These are phyloP conservation scores for Helianthus annuus DNA, from an alignment of 129 eudicot genomes.

Conservation along the genomic window DNA sequence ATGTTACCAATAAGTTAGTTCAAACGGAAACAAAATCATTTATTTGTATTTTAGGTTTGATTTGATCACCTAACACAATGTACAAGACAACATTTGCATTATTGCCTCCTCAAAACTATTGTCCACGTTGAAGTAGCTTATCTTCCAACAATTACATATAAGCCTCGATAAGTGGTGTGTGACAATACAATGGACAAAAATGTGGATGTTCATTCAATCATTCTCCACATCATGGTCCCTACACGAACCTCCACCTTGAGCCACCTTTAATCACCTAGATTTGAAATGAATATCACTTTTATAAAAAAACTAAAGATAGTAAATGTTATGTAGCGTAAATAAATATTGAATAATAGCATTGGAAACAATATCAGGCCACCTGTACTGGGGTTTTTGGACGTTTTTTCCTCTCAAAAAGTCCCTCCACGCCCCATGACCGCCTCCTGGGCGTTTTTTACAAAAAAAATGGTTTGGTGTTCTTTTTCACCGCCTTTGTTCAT, in stretches of 20 bases:
- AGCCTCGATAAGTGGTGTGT: background rate
- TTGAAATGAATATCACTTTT: no score
- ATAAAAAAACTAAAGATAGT: no score
- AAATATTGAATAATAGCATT: no score
- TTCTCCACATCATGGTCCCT: background rate
- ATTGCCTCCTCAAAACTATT: background rate
- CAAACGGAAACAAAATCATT: background rate
- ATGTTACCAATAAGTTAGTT: background rate
- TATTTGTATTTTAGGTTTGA: background rate
- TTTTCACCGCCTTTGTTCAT: no score
- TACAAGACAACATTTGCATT: background rate
- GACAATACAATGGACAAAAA: background rate
- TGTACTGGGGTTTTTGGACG: no score
- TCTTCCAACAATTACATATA: background rate
- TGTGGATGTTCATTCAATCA: background rate
- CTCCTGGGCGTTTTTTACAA: no score
- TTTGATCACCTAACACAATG: conserved; percentile 7
- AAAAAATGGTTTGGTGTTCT: no score
- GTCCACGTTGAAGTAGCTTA: background rate
- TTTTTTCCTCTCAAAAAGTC: no score
- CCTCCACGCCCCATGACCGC: no score
- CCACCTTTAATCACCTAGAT: no score
- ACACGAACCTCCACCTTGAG: background rate
- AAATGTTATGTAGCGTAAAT: no score
- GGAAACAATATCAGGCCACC: no score